Conservation (phyloP, 2,329 filamentous ascomycete species). For the Calycina marina region DNA sequence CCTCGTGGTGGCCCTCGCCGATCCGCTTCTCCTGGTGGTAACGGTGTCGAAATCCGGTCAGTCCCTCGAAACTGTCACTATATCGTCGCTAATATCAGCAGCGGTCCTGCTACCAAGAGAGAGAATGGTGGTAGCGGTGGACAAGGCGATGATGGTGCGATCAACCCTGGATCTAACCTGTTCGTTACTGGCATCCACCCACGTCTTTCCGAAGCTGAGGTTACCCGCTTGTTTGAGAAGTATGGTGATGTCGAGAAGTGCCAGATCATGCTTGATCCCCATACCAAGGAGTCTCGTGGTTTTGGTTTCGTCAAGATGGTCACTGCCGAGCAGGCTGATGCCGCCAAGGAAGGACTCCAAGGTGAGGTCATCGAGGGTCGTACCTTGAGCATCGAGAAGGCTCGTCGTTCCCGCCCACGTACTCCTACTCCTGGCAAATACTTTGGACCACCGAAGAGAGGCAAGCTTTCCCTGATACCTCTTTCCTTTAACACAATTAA, state of each 20-base stretch:
- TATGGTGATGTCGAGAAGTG: constrained; percentile 98
- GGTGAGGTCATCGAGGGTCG: constrained; percentile 91
- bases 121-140: constrained; percentile 28
- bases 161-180: constrained; percentile 93
- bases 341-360: constrained; percentile 89
- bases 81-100: constrained; percentile 3
- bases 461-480: constrained; percentile 41
- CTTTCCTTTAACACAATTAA: constrained; percentile 20
- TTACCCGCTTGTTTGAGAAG: constrained; percentile 93
- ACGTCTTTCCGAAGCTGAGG: constrained; percentile 74
- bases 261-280: constrained; percentile 98
- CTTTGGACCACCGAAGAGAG: constrained; percentile 95
- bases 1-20: constrained; percentile 43
- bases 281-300: constrained; percentile 95
- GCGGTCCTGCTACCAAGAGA: constrained; percentile 35
- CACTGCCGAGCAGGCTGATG: constrained; percentile 85
- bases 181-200: constrained; percentile 98
- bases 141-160: constrained; percentile 57
- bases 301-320: constrained; percentile 99
- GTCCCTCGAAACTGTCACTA: constrained; percentile 5
- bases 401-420: constrained; percentile 82
- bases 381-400: constrained; percentile 97
- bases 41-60: constrained; percentile 32
- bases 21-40: constrained; percentile 44
- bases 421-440: constrained; percentile 98